Conservation (phyloP, 2,329 filamentous ascomycete species). For the Clarireedia hainanense region DNA sequence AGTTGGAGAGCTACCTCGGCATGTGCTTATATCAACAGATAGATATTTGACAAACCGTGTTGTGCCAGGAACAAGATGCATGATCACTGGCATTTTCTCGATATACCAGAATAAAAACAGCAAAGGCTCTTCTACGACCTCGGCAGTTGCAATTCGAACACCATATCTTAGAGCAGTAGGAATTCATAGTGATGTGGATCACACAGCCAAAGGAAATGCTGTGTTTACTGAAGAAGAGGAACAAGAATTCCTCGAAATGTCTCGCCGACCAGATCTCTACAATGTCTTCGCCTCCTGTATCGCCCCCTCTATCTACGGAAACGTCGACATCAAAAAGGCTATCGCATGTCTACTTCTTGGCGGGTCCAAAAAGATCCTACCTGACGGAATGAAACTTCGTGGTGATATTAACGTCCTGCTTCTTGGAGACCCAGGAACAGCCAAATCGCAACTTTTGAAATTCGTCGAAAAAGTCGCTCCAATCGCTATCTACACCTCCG, state of each 20-base stretch:
- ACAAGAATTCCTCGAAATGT: conserved; percentile 90
- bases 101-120: conserved; percentile 92
- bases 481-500: conserved; percentile 97
- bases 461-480: conserved; percentile 95
- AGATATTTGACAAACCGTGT: conserved; percentile 92
- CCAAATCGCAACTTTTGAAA: conserved; percentile 93
- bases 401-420: conserved; percentile 97
- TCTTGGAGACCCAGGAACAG: conserved; percentile 94
- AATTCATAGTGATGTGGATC: conserved; percentile 83
- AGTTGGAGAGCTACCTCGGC: conserved; percentile 88
- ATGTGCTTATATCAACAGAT: conserved; percentile 95
- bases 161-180: conserved; percentile 91
- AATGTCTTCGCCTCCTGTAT: conserved; percentile 85
- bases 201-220: conserved; percentile 76
- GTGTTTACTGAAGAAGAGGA: conserved; percentile 93
- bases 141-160: conserved; percentile 89
- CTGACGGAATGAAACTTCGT: conserved; percentile 94
- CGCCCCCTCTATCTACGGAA: conserved; percentile 95
- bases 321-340: conserved; percentile 91
- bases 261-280: conserved; percentile 86
- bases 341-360: conserved; percentile 91
- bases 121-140: conserved; percentile 64
- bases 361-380: conserved; percentile 94
- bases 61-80: conserved; percentile 89
- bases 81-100: conserved; percentile 93